Conservation (phyloP, 352 stramenopile genomes). For the Phytophthora hibernalis region DNA sequence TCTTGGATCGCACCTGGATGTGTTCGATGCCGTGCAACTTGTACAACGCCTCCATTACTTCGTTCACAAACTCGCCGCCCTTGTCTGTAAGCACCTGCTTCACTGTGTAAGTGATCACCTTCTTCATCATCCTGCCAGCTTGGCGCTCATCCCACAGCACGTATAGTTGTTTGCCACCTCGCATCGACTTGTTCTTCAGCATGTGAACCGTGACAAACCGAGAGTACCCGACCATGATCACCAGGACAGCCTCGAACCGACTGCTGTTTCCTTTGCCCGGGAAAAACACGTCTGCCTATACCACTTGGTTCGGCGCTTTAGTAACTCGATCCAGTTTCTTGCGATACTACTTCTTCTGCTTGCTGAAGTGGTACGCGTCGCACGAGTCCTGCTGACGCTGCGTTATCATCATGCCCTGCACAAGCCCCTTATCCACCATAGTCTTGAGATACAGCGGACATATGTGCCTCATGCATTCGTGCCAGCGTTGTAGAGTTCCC, state of each 20-base stretch:
- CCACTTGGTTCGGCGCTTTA: slow-evolving; percentile 16
- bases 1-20: slow-evolving; percentile 2
- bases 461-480: background rate
- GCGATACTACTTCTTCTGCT: slow-evolving; percentile 14
- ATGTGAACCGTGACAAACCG: slow-evolving; percentile 16
- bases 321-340: slow-evolving; percentile 18
- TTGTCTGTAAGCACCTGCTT: slow-evolving; percentile 13
- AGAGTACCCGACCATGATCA: slow-evolving; percentile 19
- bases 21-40: slow-evolving; percentile 10
- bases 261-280: background rate
- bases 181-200: slow-evolving; percentile 1
- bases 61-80: slow-evolving; percentile 17
- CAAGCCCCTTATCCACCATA: background rate
- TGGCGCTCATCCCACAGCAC: slow-evolving; percentile 2
- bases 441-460: background rate
- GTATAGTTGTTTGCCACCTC: slow-evolving; percentile 6
- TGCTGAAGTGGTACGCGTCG: slow-evolving; percentile 4
- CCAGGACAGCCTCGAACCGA: slow-evolving; percentile 6
- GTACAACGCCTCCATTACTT: slow-evolving; percentile 14
- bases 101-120: background rate
- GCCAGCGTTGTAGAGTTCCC: slow-evolving; percentile 1
- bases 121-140: background rate
- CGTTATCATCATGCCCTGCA: background rate
- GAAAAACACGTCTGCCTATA: slow-evolving; percentile 17
- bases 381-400: slow-evolving; percentile 3